phyloP scores from a whole-genome alignment of 2,329 filamentous ascomycete species.

The Pseudocercospora crystallina region DNA sequence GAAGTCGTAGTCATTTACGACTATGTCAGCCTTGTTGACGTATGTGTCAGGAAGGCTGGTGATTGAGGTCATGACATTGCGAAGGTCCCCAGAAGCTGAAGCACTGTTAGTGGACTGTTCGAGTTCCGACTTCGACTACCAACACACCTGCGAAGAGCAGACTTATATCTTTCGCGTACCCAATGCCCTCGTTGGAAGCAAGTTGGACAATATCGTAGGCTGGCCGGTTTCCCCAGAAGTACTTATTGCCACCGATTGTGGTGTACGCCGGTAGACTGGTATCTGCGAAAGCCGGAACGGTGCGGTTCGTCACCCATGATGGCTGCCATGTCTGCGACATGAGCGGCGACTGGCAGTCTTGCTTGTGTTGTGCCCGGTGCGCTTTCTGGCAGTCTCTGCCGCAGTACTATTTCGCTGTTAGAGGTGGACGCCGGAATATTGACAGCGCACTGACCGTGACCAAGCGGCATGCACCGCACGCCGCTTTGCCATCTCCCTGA shows the following conservation, averaged over 20 bases:
- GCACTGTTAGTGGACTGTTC: neutral
- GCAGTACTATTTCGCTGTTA: constrained; percentile 35
- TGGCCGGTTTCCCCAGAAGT: constrained; percentile 45
- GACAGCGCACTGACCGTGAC: constrained; percentile 6
- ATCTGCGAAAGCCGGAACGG: no score
- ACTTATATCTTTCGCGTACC: constrained; percentile 9
- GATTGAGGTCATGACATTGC: constrained; percentile 47
- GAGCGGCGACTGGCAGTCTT: constrained; percentile 33
- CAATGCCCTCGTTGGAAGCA: constrained; percentile 31
- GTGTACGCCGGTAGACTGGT: neutral
- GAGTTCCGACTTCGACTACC: no score
- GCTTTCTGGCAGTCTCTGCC: constrained; percentile 32
- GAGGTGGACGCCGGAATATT: neutral
- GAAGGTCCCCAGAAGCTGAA: constrained; percentile 41
- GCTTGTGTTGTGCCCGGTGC: constrained; percentile 35
- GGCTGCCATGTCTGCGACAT: constrained; percentile 34
- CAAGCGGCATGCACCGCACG: constrained; percentile 10
- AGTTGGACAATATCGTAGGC: constrained; percentile 42
- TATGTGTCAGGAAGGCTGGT: constrained; percentile 35
- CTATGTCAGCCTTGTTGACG: constrained; percentile 24
- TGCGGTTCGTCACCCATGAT: constrained; percentile 30
- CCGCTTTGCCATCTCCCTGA: neutral
- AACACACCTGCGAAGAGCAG: constrained; percentile 40
- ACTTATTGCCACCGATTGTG: constrained; percentile 32
- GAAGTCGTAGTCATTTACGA: constrained; percentile 44